Percentiles rank a stretch among this genome's conserved stretches.
Evolutionary conservation across 345 rosid genomes (phyloP).

Genomic region (Limnanthes douglasii): DNA sequence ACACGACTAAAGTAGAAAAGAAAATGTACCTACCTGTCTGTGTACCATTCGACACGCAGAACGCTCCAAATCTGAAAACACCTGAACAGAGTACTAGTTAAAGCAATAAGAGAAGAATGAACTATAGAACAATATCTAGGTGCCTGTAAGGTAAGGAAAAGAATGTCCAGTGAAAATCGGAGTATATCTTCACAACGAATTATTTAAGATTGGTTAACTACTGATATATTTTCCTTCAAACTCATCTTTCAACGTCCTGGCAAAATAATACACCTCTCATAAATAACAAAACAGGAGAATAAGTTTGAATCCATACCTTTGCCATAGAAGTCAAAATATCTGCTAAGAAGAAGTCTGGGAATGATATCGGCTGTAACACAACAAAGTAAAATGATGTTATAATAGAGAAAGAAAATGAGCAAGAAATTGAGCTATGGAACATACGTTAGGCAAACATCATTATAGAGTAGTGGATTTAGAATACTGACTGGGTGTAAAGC

Average conservation of each 20-base stretch:
- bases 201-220: too few species aligned
- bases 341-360: conserved; percentile 93
- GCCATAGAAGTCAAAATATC: conserved; percentile 95
- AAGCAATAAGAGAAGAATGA: neutral
- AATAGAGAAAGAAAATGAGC: neutral
- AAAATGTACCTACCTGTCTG: conserved; percentile 56
- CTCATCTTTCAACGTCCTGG: conserved; percentile 1
- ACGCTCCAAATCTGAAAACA: conserved; percentile 90
- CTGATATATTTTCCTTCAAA: too few species aligned
- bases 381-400: conserved; percentile 6
- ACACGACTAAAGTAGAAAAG: neutral
- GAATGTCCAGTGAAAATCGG: too few species aligned
- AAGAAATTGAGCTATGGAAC: too few species aligned
- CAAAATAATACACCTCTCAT: neutral
- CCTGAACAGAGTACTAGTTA: conserved; percentile 29
- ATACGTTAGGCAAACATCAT: too few species aligned
- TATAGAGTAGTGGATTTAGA: too few species aligned
- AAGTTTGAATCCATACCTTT: conserved; percentile 39
- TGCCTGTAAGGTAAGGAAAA: neutral
- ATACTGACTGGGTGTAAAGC: neutral
- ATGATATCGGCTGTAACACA: conserved; percentile 66
- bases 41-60: conserved; percentile 95
- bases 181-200: too few species aligned
- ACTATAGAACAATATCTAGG: neutral
- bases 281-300: conserved; percentile 3